Evolutionary conservation across 805 yeast species (phyloP), one percentile per base, ranked within the genome.

Genomic region (Ogataea naganishii): DNA sequence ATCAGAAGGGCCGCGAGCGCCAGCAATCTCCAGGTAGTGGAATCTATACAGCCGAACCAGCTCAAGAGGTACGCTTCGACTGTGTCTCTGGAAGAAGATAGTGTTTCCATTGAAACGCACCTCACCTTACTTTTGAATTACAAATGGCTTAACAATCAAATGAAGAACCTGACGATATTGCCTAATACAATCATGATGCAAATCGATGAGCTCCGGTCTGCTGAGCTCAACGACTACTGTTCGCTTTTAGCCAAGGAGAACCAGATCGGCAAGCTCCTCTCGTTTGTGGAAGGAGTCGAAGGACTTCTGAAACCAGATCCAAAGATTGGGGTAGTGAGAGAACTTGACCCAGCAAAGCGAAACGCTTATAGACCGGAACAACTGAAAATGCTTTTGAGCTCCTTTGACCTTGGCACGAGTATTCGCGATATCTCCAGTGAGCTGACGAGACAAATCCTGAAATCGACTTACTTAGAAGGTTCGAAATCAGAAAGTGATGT

Each of bases 241-340:
- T 49, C 47, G n/a, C 43, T 42, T n/a, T 51, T 77, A 11, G 47
- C 75, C 1, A 36, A 24, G 53, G 59, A 32, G 63, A 75, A 26
- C 63, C 7, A 8, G 6, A 63, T 85, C 44, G 89, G 92, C 1
- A 80, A 79, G 44, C 44, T 86, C 29, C 58, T 72, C 11, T 74
- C 71, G 17, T 79, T 82, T 48, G 69, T 85, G 2, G 64, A 66
- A 23, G 82, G 77, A 20, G 71, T 76, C 24, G 80, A 77, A 34
- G 64, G 69, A 2, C 49, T 75, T 9, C 49, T 61, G 3, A 63
- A 54, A 16, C 49, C 63, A 9, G 53, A 57, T 25, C 60, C 59
- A 3, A 33, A 31, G 2, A 44, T 38, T 10, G 37, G 50, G 5
- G 35, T 35, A 3, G 34, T 44, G 7, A 39, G 45, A 21, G 30